Conservation (phyloP, 148 eudicot species). For the Amaranthus hypochondriacus region DNA sequence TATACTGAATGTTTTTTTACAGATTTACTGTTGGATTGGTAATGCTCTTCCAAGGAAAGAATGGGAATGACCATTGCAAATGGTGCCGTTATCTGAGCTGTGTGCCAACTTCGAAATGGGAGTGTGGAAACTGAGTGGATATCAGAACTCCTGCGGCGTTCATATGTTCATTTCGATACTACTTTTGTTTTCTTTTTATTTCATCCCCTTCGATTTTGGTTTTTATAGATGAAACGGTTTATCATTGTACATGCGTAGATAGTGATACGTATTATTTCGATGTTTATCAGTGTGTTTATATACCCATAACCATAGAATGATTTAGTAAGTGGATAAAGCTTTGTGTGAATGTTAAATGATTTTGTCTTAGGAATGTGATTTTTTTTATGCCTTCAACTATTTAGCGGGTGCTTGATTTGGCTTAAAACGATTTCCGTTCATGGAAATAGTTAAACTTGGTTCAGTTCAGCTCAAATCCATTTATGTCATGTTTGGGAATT, state of each 20-base stretch:
- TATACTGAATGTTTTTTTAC: slow-evolving; percentile 1
- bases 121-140: slow-evolving; percentile 17
- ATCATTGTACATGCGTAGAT: slow-evolving; percentile 18
- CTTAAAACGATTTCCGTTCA: no score
- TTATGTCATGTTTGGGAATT: no score
- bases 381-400: no score
- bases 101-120: slow-evolving; percentile 56
- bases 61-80: slow-evolving; percentile 53
- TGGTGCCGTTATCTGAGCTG: slow-evolving; percentile 84
- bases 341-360: not conserved
- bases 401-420: no score
- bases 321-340: not conserved
- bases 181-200: slow-evolving; percentile 8
- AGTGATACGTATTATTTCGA: not conserved
- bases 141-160: not conserved
- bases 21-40: slow-evolving; percentile 52
- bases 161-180: slow-evolving; percentile 8
- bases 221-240: slow-evolving; percentile 1
- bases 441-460: no score
- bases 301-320: not conserved
- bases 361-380: no score
- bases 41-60: slow-evolving; percentile 58
- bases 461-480: no score
- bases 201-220: slow-evolving; percentile 2
- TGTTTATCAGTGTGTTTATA: slow-evolving; percentile 12